Percentiles rank a stretch among this genome's conserved stretches.
These are phyloP conservation scores for Exophiala bonariae DNA, from an alignment of 2,329 filamentous ascomycete species.

Conservation along the genomic window DNA sequence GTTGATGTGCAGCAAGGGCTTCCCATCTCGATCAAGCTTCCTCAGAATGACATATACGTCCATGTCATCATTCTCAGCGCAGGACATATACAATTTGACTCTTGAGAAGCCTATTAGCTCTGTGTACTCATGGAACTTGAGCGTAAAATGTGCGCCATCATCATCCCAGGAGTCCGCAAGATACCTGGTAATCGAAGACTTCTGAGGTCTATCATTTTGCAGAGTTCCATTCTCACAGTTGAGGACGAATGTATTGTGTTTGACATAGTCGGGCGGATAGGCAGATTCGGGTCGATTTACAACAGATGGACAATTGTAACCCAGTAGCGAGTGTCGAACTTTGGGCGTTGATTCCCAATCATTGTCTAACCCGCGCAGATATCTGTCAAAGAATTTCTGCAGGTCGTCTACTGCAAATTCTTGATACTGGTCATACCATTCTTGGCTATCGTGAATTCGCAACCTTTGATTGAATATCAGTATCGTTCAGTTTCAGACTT, in stretches of 20 bases:
- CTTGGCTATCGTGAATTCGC: constrained; percentile 33
- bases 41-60: constrained; percentile 44
- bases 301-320: constrained; percentile 31
- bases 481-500: constrained; percentile 8
- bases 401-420: constrained; percentile 40
- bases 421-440: constrained; percentile 49
- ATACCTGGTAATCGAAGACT: constrained; percentile 30
- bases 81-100: constrained; percentile 47
- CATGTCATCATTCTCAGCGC: constrained; percentile 43
- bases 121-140: constrained; percentile 37
- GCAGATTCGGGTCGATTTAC: constrained; percentile 32
- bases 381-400: constrained; percentile 47
- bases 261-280: constrained; percentile 19
- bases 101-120: constrained; percentile 48
- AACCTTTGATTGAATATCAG: constrained; percentile 30
- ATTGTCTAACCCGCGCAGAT: constrained; percentile 45
- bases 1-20: constrained; percentile 42
- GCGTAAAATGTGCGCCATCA: constrained; percentile 3
- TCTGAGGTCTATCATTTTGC: neutral
- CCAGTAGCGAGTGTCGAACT: constrained; percentile 34
- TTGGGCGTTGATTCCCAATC: constrained; percentile 48
- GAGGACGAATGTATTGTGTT: constrained; percentile 33
- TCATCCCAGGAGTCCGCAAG: constrained; percentile 33
- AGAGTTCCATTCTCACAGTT: constrained; percentile 16
- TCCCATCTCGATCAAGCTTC: constrained; percentile 46